These are phyloP conservation scores for Chaetomium olivaceum DNA, from an alignment of 2,329 filamentous ascomycete genomes.

Conservation along the genomic window DNA sequence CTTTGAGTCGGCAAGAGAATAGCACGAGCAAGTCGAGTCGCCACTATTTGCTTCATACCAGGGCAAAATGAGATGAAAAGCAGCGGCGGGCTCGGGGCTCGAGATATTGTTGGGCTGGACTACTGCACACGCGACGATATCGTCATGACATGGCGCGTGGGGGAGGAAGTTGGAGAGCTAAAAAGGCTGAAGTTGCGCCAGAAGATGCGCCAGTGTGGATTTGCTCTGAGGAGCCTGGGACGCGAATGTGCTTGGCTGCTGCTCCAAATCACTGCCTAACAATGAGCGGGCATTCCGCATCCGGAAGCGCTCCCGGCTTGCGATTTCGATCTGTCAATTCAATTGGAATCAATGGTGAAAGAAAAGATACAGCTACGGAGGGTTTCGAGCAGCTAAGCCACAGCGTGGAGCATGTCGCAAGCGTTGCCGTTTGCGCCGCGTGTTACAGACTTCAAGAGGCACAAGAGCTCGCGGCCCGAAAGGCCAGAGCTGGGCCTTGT, in stretches of 20 bases:
- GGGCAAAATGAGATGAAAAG: conserved; percentile 5
- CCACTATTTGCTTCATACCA: conserved; percentile 27
- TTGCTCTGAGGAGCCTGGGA: conserved; percentile 13
- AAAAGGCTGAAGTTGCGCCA: conserved; percentile 34
- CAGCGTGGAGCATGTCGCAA: conserved; percentile 2
- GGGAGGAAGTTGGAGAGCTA: conserved; percentile 17
- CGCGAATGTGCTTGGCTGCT: conserved; percentile 23
- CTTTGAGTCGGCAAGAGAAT: conserved; percentile 24
- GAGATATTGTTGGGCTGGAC: neutral
- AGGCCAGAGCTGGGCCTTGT: conserved; percentile 9
- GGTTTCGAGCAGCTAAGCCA: conserved; percentile 2
- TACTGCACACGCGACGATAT: conserved; percentile 27
- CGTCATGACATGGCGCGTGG: conserved; percentile 27
- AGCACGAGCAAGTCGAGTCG: conserved; percentile 13
- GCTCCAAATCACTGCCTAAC: conserved; percentile 27
- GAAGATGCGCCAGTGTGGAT: conserved; percentile 27
- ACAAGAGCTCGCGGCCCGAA: conserved; percentile 10
- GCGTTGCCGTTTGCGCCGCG: conserved; percentile 17
- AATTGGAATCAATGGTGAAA: neutral
- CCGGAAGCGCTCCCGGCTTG: conserved; percentile 5
- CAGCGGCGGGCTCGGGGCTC: neutral
- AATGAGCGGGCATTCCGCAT: conserved; percentile 18
- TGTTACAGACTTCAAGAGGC: conserved; percentile 32
- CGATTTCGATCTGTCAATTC: neutral
- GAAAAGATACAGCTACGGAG: neutral